Percentiles rank a stretch among this genome's conserved stretches.
phyloP scores from a whole-genome alignment of 106 monocot genomes.

The Apostasia shenzhenica region DNA sequence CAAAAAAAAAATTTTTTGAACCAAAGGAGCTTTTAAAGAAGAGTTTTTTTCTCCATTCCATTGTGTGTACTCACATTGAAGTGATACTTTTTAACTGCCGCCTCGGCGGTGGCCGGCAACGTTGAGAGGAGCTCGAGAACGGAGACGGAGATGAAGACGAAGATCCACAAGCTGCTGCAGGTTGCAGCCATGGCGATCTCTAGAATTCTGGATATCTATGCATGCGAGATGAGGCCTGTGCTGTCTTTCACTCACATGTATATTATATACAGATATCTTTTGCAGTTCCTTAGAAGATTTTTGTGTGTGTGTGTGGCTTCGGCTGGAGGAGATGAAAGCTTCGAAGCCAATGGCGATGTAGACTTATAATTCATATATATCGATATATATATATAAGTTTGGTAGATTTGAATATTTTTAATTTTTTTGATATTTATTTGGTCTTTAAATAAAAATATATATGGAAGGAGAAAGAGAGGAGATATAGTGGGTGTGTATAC shows the following conservation, averaged over 20 bases:
- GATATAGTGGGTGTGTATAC: no score
- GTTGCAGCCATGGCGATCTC: neutral
- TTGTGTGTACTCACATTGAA: constrained; percentile 17
- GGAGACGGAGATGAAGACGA: neutral
- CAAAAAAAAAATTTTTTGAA: no score
- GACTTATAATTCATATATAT: neutral
- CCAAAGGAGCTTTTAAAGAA: neutral
- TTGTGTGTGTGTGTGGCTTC: neutral
- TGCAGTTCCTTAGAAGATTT: neutral
- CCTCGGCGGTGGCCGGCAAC: constrained; percentile 1
- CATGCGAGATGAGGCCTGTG: neutral
- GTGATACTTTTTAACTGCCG: constrained; percentile 19
- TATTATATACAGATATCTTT: no score
- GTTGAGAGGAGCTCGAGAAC: neutral
- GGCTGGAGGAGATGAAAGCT: constrained; percentile 7
- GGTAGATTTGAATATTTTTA: no score
- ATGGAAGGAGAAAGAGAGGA: no score
- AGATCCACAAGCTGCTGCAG: neutral
- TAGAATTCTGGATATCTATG: neutral
- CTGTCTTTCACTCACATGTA: neutral
- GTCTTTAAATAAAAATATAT: no score
- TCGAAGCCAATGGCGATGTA: constrained; percentile 21
- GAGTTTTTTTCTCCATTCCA: neutral
- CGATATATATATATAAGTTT: no score
- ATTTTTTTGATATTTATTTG: no score